phyloP scores from a whole-genome alignment of 2,329 filamentous ascomycete genomes.

The Fusarium phyllophilum region DNA sequence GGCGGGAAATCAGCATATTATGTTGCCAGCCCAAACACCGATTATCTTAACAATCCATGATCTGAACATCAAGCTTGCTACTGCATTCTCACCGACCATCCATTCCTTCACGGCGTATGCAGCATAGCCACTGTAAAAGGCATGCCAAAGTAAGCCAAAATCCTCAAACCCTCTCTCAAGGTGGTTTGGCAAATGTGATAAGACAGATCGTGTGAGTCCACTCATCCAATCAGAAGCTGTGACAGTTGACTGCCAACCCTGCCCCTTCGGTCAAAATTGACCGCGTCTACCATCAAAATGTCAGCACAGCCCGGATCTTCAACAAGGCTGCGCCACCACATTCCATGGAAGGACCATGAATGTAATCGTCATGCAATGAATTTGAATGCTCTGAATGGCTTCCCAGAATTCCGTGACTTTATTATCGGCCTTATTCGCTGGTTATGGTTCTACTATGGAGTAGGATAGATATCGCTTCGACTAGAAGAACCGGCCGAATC shows the following conservation, averaged over 20 bases:
- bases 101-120: not conserved
- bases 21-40: fast-evolving
- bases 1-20: not conserved
- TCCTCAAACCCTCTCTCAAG: fast-evolving
- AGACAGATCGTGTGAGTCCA: not conserved
- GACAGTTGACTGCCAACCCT: not conserved
- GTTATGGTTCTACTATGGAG: not conserved
- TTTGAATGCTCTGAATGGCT: fast-evolving
- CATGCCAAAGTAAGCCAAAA: not conserved
- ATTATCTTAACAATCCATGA: not conserved
- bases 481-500: not conserved
- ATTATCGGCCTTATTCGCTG: fast-evolving
- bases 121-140: not conserved
- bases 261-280: not conserved
- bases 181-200: not conserved
- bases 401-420: not conserved
- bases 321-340: not conserved
- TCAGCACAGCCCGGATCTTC: not conserved
- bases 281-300: not conserved
- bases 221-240: not conserved
- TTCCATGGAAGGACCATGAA: fast-evolving
- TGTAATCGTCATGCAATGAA: not conserved
- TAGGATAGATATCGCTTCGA: not conserved
- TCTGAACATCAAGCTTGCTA: fast-evolving
- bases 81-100: not conserved